Percentiles rank a stretch among this genome's conserved stretches.
These are phyloP conservation scores for Saksenaea vasiformis DNA, from an alignment of 371 early-diverging fungal species.

Conservation along the genomic window DNA sequence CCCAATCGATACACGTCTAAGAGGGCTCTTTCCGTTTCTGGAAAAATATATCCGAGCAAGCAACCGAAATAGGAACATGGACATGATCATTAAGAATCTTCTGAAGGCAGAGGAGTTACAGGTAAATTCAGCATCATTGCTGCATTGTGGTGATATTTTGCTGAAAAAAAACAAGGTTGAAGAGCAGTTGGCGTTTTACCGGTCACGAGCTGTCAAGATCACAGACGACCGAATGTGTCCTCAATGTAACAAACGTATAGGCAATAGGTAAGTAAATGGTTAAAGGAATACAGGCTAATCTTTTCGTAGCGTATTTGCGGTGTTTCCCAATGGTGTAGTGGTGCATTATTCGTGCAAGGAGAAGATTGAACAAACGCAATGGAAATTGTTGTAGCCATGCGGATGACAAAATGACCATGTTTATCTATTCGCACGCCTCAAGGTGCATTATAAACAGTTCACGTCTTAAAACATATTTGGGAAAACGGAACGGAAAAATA, in stretches of 20 bases:
- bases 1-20: slow-evolving; percentile 55
- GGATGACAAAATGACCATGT: background rate
- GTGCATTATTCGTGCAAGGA: slow-evolving; percentile 82
- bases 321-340: slow-evolving; percentile 72
- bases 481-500: background rate
- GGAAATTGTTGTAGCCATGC: slow-evolving; percentile 34
- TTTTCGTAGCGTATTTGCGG: slow-evolving; percentile 67
- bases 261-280: slow-evolving; percentile 57
- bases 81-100: slow-evolving; percentile 70
- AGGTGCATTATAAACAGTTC: background rate
- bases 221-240: slow-evolving; percentile 83
- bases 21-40: slow-evolving; percentile 64
- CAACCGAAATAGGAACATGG: slow-evolving; percentile 64
- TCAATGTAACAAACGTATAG: slow-evolving; percentile 79
- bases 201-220: slow-evolving; percentile 69
- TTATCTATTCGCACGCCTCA: background rate
- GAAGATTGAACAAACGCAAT: slow-evolving; percentile 55
- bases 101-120: slow-evolving; percentile 71
- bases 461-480: background rate
- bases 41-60: slow-evolving; percentile 71
- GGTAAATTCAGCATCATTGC: slow-evolving; percentile 32
- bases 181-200: slow-evolving; percentile 66
- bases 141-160: background rate
- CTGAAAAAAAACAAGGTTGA: slow-evolving; percentile 54
- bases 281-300: background rate